Percentiles rank a stretch among this genome's conserved stretches.
Conservation (phyloP, 495 filamentous ascomycete genomes). For the Penicillium atrosanguineum region DNA sequence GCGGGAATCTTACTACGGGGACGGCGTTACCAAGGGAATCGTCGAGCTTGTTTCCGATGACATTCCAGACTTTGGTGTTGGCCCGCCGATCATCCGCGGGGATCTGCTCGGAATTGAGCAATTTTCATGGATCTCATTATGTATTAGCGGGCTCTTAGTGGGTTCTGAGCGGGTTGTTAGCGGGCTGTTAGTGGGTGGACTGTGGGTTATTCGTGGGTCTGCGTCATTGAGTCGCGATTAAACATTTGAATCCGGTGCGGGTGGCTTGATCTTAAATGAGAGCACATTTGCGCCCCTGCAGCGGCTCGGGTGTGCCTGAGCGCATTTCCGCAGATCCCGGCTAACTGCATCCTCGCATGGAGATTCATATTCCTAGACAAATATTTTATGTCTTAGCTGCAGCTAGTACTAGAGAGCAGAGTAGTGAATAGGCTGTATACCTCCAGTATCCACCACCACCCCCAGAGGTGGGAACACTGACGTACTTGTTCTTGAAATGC, state of each 20-base stretch:
- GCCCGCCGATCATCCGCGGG: constrained; percentile 5
- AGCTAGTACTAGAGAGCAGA: too few relatives aligned
- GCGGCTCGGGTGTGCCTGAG: neutral
- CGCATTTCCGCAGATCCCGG: neutral
- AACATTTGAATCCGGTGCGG: neutral
- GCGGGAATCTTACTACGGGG: constrained; percentile 4
- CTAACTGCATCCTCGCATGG: neutral
- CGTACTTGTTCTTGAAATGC: neutral
- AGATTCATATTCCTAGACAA: neutral
- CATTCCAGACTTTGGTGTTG: neutral
- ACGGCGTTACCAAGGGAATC: constrained; percentile 3
- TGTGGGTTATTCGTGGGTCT: too few relatives aligned
- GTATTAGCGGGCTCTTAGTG: neutral
- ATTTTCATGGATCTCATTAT: constrained; percentile 11
- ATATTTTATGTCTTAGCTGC: neutral
- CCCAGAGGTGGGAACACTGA: neutral
- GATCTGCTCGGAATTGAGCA: constrained; percentile 33
- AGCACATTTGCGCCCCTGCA: constrained; percentile 30
- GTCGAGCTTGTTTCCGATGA: constrained; percentile 1
- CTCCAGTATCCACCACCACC: neutral
- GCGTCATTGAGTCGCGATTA: neutral
- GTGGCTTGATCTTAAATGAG: constrained; percentile 7
- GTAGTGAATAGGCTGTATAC: too few relatives aligned
- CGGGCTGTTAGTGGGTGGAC: too few relatives aligned
- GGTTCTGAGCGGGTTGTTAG: too few relatives aligned